Base-by-base conservation (phyloP, 345 rosid species). In the Gossypioides kirkii region DNA sequence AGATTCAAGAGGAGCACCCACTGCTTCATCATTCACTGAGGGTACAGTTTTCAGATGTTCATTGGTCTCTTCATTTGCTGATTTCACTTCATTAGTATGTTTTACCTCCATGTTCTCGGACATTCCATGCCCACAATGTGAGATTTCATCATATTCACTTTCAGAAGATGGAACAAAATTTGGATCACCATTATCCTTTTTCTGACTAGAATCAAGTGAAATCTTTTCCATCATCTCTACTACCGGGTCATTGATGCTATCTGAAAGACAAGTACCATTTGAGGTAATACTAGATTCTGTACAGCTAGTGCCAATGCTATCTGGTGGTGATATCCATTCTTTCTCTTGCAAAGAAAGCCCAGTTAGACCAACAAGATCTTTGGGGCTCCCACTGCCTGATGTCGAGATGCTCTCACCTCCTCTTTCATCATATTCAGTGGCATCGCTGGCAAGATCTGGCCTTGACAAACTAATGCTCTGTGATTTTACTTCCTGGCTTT, bases 301-400 rank as follows among this genome's bases (percentile, higher is more conserved):
- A 81, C 85, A 84, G 76, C 89, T 80, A 78, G 86, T 82, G 73
- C 77, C 84, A 55, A 90, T 56, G 72, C 88, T 92, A 74, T 92
- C 91, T n/a, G 96, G 96, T 60, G 92, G 88, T 70, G 97, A 92
- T 82, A 92, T 76, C 91, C 90, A 92, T 79, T 84, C 92, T 76
- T 78, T 86, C 61, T 87, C 89, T 77, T 85, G 86, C 76, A 77
- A 77, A 74, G 88, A 82, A 53, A 84, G 76, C 55, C 80, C 86
- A 25, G 71, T 53, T 56, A 69, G 65, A 73, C 76, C 67, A 71
- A 70, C 73, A 74, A 80, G 54, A 55, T 84, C 92, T 64, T 76
- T 77, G 47, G 81, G 52, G 71, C 77, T 80, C 74, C 66, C 87
- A 77, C 84, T 77, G 61, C 82, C 85, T 60, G 85, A 82, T 54